Conservation (phyloP, 108 stramenopile species). For the Cyclostephanos invisitatus region DNA sequence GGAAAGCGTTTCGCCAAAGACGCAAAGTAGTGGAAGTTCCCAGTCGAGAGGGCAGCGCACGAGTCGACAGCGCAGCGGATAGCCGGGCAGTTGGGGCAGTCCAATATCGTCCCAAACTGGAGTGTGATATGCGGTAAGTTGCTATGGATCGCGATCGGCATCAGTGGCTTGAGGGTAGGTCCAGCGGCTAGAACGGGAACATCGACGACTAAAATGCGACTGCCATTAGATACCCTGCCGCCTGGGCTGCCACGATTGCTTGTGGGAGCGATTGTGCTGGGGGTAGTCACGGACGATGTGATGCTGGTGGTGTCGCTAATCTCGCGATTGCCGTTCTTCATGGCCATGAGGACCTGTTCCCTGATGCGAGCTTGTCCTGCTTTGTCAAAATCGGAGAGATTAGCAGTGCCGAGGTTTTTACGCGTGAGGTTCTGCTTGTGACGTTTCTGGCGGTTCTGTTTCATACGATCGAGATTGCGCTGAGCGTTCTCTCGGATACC, state of each 20-base stretch:
- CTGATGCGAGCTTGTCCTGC: neutral
- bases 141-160: conserved; percentile 7
- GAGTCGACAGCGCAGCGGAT: conserved; percentile 9
- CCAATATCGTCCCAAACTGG: conserved; percentile 3
- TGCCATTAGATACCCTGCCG: too few relatives aligned
- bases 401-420: too few relatives aligned
- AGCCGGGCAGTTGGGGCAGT: neutral
- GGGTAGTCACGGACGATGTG: neutral
- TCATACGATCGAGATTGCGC: too few relatives aligned
- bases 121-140: conserved; percentile 2
- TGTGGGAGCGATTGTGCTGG: neutral
- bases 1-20: neutral
- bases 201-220: neutral
- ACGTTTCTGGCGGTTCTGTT: too few relatives aligned
- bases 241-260: too few relatives aligned
- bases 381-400: too few relatives aligned
- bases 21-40: too few relatives aligned
- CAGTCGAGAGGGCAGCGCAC: too few relatives aligned
- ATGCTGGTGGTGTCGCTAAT: neutral
- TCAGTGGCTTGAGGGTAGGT: neutral
- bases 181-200: neutral
- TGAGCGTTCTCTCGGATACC: too few relatives aligned
- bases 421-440: too few relatives aligned
- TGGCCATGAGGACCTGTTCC: neutral
- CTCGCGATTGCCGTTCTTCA: neutral